These are phyloP conservation scores for Cyamopsis tetragonoloba DNA, from an alignment of 306 rosid genomes.

Conservation along the genomic window DNA sequence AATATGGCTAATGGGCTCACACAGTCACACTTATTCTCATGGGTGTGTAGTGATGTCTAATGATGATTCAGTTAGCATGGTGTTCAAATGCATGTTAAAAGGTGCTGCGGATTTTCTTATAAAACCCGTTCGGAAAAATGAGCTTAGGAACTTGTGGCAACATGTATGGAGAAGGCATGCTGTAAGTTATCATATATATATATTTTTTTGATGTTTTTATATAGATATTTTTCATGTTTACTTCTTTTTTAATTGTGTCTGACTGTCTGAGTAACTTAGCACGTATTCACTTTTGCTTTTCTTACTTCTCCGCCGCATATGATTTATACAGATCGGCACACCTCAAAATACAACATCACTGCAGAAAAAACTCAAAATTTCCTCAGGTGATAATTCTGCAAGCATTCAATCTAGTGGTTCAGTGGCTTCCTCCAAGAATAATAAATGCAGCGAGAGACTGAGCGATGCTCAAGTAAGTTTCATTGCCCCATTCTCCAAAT, in stretches of 20 bases:
- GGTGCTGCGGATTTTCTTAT: slow-evolving; percentile 81
- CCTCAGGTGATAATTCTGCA: slow-evolving; percentile 43
- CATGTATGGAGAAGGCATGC: slow-evolving; percentile 78
- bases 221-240: neutral
- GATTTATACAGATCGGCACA: slow-evolving; percentile 28
- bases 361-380: slow-evolving; percentile 28
- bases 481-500: neutral
- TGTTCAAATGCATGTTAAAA: slow-evolving; percentile 64
- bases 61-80: slow-evolving; percentile 53
- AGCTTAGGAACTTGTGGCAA: slow-evolving; percentile 71
- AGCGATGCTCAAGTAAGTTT: slow-evolving; percentile 56
- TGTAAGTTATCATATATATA: slow-evolving; percentile 57
- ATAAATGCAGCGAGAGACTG: slow-evolving; percentile 47
- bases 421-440: slow-evolving; percentile 36
- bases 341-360: slow-evolving; percentile 26
- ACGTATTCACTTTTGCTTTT: neutral
- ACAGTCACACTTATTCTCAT: slow-evolving; percentile 22
- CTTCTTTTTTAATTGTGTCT: slow-evolving; percentile 3
- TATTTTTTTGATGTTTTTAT: slow-evolving; percentile 6
- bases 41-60: slow-evolving; percentile 74
- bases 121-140: slow-evolving; percentile 78
- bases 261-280: neutral
- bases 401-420: slow-evolving; percentile 44
- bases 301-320: neutral
- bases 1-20: slow-evolving; percentile 9